phyloP scores from a whole-genome alignment of 2,329 filamentous ascomycete genomes.

The Xylariales sp. region DNA sequence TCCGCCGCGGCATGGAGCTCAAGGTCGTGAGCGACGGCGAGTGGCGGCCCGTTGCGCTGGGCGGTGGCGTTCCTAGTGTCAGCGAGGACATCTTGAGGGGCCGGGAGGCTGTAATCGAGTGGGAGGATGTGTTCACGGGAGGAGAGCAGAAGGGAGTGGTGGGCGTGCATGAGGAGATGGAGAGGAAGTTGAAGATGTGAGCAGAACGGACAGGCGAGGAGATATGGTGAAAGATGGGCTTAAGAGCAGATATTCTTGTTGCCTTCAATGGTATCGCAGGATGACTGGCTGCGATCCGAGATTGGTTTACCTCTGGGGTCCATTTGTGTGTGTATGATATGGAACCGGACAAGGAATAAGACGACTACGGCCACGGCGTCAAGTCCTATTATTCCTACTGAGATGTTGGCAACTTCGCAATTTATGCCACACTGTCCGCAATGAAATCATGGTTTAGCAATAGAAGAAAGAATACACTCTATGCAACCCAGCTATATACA shows the following conservation, averaged over 20 bases:
- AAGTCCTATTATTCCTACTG: constrained; percentile 1
- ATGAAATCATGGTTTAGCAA: background rate
- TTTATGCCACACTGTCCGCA: too few species aligned
- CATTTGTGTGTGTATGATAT: background rate
- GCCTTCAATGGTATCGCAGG: too few species aligned
- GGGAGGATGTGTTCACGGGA: constrained; percentile 91
- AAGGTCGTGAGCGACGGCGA: constrained; percentile 77
- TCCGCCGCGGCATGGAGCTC: constrained; percentile 91
- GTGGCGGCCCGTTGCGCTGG: constrained; percentile 71
- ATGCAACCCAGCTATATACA: constrained; percentile 11
- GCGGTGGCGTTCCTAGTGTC: constrained; percentile 59
- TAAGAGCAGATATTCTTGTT: too few species aligned
- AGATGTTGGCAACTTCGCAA: too few species aligned
- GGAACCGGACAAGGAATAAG: background rate
- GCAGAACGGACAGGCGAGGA: too few species aligned
- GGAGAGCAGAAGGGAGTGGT: constrained; percentile 67
- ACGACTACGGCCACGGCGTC: background rate
- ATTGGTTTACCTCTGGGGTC: background rate
- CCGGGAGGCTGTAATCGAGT: constrained; percentile 70
- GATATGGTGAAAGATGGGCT: background rate
- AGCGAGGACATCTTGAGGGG: constrained; percentile 88
- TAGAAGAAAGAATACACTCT: constrained; percentile 6
- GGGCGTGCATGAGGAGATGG: constrained; percentile 88
- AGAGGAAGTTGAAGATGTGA: constrained; percentile 82
- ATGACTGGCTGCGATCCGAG: background rate